Base-by-base conservation (phyloP, 2,329 filamentous ascomycete genomes). In the Colletotrichum liriopes region DNA sequence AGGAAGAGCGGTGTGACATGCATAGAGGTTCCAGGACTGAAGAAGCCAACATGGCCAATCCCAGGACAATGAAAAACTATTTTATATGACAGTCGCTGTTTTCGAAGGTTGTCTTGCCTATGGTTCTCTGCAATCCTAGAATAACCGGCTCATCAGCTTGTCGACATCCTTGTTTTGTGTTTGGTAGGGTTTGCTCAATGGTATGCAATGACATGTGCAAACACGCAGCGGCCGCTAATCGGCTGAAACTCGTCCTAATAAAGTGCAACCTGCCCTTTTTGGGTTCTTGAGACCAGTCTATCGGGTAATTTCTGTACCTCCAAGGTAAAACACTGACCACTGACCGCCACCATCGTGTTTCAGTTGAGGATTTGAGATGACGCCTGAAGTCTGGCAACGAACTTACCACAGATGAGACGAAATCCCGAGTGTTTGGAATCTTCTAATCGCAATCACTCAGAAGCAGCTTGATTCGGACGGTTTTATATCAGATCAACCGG, bases 361-460 rank as follows among this genome's bases (percentile, higher is more conserved):
- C 59, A 49, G 20, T 14, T 9, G 3, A 9, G 20, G 20, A 3
- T 7, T 47, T 49, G 59, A 49, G 16, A 26, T 39, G 59, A 20
- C n/a, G 45, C 32, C 45, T 51, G 60, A 41, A 41, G 45, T 52
- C 60, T 26, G 47, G 5, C 23, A 39, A n/a, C 9, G 6, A 37
- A n/a, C 47, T 23, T 20, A 51, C 2, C 11, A 12, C 6, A 35
- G 29, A 65, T 39, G 59, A 61, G 59, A 68, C 47, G 59, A 64
- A 55, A 54, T 64, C 14, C 32, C 29, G 41, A 64, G 56, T 49
- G 59, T 64, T 49, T 49, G 59, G 49, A 37, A 23, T n/a, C 14
- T 52, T 39, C 16, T 58, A 11, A 11, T 2, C 39, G 29, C 18
- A 16, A 18, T 35, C n/a, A 23, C n/a, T 37, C 41, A 47, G 11